phyloP scores from a whole-genome alignment of 1,139 yeast species.

The Yamadazyma blattariae region DNA sequence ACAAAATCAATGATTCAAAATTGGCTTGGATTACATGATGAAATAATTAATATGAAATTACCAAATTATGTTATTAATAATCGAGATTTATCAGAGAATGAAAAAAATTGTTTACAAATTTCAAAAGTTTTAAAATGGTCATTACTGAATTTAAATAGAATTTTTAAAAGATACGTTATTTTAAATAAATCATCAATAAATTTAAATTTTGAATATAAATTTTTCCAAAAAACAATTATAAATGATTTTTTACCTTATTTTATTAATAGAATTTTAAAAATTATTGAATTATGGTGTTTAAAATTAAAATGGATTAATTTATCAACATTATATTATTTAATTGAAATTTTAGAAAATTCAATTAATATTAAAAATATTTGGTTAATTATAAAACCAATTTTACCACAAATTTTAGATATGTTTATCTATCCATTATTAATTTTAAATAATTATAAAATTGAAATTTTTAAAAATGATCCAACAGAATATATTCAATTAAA shows the following conservation, averaged over 20 bases:
- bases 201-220: constrained; percentile 33
- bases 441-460: constrained; percentile 68
- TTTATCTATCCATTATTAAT: constrained; percentile 77
- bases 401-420: constrained; percentile 61
- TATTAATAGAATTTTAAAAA: constrained; percentile 57
- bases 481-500: constrained; percentile 83
- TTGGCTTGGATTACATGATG: constrained; percentile 81
- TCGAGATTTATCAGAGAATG: constrained; percentile 24
- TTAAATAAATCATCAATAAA: constrained; percentile 32
- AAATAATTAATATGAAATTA: constrained; percentile 58
- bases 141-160: constrained; percentile 69
- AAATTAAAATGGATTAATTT: constrained; percentile 67
- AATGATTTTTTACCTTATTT: constrained; percentile 69
- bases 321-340: constrained; percentile 62
- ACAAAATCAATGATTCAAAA: constrained; percentile 51
- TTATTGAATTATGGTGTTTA: constrained; percentile 72
- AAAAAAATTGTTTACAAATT: constrained; percentile 35
- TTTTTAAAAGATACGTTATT: constrained; percentile 73
- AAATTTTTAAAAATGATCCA: constrained; percentile 84
- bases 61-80: constrained; percentile 42
- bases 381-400: constrained; percentile 68
- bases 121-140: constrained; percentile 89
- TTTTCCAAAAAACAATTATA: constrained; percentile 32
- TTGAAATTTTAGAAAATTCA: constrained; percentile 70
- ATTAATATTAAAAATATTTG: constrained; percentile 68